A percentile compares a stretch with the other conserved stretches of the same genome.
Evolutionary conservation across 257 asterid species (phyloP).

Genomic region (Ocimum tenuiflorum): DNA sequence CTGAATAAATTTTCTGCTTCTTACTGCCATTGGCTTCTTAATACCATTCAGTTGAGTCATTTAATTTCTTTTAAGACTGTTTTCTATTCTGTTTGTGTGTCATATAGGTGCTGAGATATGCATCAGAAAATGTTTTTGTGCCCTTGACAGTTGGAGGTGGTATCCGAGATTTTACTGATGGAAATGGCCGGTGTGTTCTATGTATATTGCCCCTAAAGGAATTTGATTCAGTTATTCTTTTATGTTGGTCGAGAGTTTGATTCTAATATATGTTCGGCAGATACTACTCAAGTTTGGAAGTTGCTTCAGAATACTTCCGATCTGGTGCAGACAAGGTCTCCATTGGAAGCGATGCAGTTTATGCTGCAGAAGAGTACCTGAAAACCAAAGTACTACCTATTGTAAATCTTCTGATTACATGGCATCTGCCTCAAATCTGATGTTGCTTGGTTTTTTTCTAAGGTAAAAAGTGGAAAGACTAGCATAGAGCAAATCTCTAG

Average conservation of each 20-base stretch:
- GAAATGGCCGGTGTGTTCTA: slow-evolving; percentile 54
- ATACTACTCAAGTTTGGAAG: slow-evolving; percentile 90
- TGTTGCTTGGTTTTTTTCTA: slow-evolving; percentile 6
- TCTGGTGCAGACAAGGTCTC: slow-evolving; percentile 98
- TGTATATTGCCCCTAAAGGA: background rate
- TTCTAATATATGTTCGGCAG: slow-evolving; percentile 30
- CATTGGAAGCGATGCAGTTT: slow-evolving; percentile 97
- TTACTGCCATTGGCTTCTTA: background rate
- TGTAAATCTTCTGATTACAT: background rate
- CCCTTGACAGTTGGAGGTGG: slow-evolving; percentile 98
- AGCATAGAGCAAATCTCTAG: slow-evolving; percentile 87
- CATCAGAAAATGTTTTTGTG: slow-evolving; percentile 82
- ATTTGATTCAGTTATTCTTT: background rate
- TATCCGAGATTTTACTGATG: slow-evolving; percentile 88
- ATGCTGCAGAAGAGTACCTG: slow-evolving; percentile 85
- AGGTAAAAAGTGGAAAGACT: slow-evolving; percentile 90
- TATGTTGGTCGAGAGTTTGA: background rate
- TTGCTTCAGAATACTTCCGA: slow-evolving; percentile 94
- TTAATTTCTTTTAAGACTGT: background rate
- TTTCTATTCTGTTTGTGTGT: slow-evolving; percentile 1
- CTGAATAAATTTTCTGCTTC: background rate
- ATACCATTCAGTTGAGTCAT: background rate
- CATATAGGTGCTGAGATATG: slow-evolving; percentile 56
- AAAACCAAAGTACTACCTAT: slow-evolving; percentile 55
- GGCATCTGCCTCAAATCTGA: slow-evolving; percentile 12